These are phyloP conservation scores for Neopestalotiopsis sp. DNA, from an alignment of 2,329 filamentous ascomycete species.

Conservation along the genomic window DNA sequence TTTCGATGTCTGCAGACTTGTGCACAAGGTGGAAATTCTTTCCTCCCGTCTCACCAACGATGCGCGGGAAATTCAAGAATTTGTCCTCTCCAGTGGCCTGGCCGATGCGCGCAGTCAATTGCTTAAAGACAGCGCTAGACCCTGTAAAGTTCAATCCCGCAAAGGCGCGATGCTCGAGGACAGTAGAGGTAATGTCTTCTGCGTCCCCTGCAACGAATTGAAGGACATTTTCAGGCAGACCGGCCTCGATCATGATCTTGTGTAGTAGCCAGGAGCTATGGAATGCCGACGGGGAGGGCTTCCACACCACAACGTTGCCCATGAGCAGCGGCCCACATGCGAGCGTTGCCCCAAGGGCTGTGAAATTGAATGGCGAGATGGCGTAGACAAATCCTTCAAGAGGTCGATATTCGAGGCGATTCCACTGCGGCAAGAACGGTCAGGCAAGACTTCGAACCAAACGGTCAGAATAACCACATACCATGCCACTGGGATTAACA, in stretches of 20 bases:
- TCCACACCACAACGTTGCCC: conserved; percentile 48
- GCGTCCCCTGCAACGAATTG: conserved; percentile 45
- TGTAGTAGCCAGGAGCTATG: conserved; percentile 41
- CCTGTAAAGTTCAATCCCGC: conserved; percentile 39
- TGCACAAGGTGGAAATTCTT: conserved; percentile 60
- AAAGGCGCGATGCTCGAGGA: neutral
- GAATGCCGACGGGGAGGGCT: conserved; percentile 40
- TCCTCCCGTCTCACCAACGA: conserved; percentile 56
- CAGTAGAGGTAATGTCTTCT: conserved; percentile 22
- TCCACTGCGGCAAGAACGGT: conserved; percentile 12
- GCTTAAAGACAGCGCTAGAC: conserved; percentile 42
- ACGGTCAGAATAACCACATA: neutral
- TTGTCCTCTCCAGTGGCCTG: conserved; percentile 32
- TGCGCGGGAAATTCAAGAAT: conserved; percentile 45
- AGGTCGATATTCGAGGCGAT: conserved; percentile 40
- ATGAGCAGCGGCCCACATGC: conserved; percentile 40
- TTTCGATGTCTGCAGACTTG: conserved; percentile 49
- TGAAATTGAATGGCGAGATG: conserved; percentile 48
- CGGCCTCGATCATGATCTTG: conserved; percentile 45
- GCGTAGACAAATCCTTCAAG: conserved; percentile 48
- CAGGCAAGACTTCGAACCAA: neutral
- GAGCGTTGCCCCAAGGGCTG: conserved; percentile 43
- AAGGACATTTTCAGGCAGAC: conserved; percentile 36
- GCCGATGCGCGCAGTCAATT: conserved; percentile 37
- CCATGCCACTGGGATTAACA: neutral